phyloP scores from a whole-genome alignment of 371 early-diverging fungal genomes.

The Saksenaea oblongispora region DNA sequence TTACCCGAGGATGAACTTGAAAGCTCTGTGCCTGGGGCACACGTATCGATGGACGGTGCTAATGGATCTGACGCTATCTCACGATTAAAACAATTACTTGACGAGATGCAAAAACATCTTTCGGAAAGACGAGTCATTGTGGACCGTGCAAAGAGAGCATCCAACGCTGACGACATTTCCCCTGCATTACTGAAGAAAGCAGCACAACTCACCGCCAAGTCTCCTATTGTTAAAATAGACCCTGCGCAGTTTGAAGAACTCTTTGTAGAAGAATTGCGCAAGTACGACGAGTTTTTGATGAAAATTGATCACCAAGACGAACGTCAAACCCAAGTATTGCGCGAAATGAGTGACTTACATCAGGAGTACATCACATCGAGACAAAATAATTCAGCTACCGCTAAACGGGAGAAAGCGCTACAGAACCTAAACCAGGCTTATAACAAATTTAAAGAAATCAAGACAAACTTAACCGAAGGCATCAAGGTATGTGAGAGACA shows the following conservation, averaged over 20 bases:
- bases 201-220: slow-evolving; percentile 50
- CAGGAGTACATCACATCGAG: slow-evolving; percentile 60
- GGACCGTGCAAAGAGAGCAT: slow-evolving; percentile 33
- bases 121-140: slow-evolving; percentile 26
- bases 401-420: slow-evolving; percentile 68
- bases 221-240: slow-evolving; percentile 72
- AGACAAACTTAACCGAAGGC: slow-evolving; percentile 70
- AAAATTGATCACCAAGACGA: slow-evolving; percentile 58
- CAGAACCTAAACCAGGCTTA: slow-evolving; percentile 70
- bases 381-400: slow-evolving; percentile 46
- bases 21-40: slow-evolving; percentile 27
- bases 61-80: slow-evolving; percentile 6
- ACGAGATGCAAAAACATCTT: slow-evolving; percentile 37
- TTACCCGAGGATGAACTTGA: slow-evolving; percentile 40
- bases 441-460: slow-evolving; percentile 66
- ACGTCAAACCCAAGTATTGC: slow-evolving; percentile 61
- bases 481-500: slow-evolving; percentile 44
- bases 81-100: slow-evolving; percentile 21
- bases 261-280: slow-evolving; percentile 68
- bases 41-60: slow-evolving; percentile 4
- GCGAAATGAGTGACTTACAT: slow-evolving; percentile 63
- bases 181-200: slow-evolving; percentile 49
- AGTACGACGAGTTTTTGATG: slow-evolving; percentile 69
- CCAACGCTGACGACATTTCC: slow-evolving; percentile 77
- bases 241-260: slow-evolving; percentile 81